Base-by-base conservation (phyloP, 1,284 basidiomycete species). In the Microbotryum scabiosae region DNA sequence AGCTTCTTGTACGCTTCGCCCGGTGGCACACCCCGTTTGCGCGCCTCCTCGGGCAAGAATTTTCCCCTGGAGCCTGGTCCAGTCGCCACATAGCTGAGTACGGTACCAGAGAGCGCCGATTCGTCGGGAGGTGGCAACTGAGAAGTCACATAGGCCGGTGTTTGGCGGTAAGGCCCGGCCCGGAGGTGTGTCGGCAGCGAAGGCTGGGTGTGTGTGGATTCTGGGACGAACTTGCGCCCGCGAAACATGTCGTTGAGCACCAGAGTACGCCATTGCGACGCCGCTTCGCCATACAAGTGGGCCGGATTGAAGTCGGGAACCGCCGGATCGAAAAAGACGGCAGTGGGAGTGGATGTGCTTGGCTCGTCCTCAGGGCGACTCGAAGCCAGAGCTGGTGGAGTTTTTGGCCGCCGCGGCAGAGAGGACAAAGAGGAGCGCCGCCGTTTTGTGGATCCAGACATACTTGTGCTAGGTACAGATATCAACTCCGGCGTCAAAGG, bases 41-140 rank as follows among this genome's bases (percentile, higher is more conserved):
- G 72, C 0, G 91, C 89, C 65, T 82, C 84, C 60, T 76, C 75
- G 0, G 76, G 83, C 65, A 94, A 82, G 71, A 97, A 94, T 74
- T 88, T 90, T n/a, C 92, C 92, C 4, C 90, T 83, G 45, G 85
- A 78, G 3, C 79, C 79, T 0, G 90, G 88, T 0, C 90, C 89
- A 53, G 88, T 80, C 48, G 86, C 75, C 26, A 93, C 79, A 73
- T 92, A 96, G 25, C 77, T 75, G 1, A 73, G 48, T 0, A 72
- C 66, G 1, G 70, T 65, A 25, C 66, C 66, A 9, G 54, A 60
- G 10, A 56, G 52, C 21, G 55, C 56, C 18, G 60, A 26, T 18
- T 44, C 2, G 6, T 30, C 30, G 25, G 57, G 55, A 7, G 57
- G 30, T 10, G 70, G 68, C 0, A 71, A 55, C 5, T 54, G 30